phyloP scores from a whole-genome alignment of 192 early-diverging fungal genomes.

The Spizellomyces sp. region DNA sequence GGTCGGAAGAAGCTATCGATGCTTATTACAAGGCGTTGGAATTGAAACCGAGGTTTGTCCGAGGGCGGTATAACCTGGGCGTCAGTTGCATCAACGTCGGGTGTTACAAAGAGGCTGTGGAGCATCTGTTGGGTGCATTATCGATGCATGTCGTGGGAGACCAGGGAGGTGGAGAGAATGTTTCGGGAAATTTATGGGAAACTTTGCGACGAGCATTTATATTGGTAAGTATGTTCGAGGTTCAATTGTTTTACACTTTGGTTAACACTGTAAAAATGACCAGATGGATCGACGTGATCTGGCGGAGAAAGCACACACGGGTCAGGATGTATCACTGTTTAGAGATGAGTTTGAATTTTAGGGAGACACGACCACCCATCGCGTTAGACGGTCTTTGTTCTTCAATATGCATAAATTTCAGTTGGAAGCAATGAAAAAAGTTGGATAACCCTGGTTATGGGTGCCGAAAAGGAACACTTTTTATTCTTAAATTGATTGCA shows the following conservation, averaged over 20 bases:
- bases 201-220: slow-evolving; percentile 87
- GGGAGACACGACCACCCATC: neutral
- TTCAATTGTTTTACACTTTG: neutral
- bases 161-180: slow-evolving; percentile 42
- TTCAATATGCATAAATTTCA: too few species aligned
- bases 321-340: slow-evolving; percentile 78
- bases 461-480: too few species aligned
- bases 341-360: slow-evolving; percentile 81
- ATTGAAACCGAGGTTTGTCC: slow-evolving; percentile 93
- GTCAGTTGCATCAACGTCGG: slow-evolving; percentile 89
- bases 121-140: slow-evolving; percentile 88
- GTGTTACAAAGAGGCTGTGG: slow-evolving; percentile 86
- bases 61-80: slow-evolving; percentile 95
- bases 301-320: slow-evolving; percentile 71
- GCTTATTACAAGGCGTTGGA: slow-evolving; percentile 94
- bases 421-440: too few species aligned
- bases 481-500: too few species aligned
- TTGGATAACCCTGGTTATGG: too few species aligned
- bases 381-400: too few species aligned
- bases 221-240: slow-evolving; percentile 48
- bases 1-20: slow-evolving; percentile 77
- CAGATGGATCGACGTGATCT: slow-evolving; percentile 80
- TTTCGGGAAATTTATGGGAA: slow-evolving; percentile 43
- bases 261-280: slow-evolving; percentile 12
- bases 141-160: slow-evolving; percentile 65